Conservation (phyloP, 768 basidiomycete species). For the Suillus tomentosus region DNA sequence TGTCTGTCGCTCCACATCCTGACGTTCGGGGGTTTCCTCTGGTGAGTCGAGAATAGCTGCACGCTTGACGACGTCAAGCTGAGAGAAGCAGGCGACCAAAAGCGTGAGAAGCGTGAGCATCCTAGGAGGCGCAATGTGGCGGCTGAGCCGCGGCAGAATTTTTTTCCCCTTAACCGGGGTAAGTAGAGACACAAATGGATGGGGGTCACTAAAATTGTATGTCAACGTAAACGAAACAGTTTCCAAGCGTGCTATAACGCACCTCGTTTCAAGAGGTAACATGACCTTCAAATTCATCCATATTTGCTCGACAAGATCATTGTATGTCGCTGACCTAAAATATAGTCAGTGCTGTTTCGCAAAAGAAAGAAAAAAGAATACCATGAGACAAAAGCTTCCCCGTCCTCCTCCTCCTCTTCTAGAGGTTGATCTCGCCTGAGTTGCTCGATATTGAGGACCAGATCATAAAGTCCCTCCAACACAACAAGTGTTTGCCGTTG, state of each 20-base stretch:
- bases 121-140: constrained; percentile 76
- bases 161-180: constrained; percentile 90
- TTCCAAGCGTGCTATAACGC: constrained; percentile 14
- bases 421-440: constrained; percentile 75
- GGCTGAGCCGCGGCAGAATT: constrained; percentile 83
- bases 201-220: constrained; percentile 66
- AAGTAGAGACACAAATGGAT: constrained; percentile 94
- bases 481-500: constrained; percentile 76
- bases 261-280: constrained; percentile 94
- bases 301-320: constrained; percentile 61
- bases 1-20: constrained; percentile 84
- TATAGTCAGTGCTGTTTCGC: constrained; percentile 11
- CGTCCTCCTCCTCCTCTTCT: constrained; percentile 48
- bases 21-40: constrained; percentile 60
- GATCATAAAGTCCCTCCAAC: constrained; percentile 84
- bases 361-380: constrained; percentile 28
- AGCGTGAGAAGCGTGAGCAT: constrained; percentile 89
- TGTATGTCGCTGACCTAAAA: constrained; percentile 60
- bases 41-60: constrained; percentile 71
- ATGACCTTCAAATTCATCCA: constrained; percentile 87
- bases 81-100: constrained; percentile 90
- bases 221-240: background rate
- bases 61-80: constrained; percentile 86
- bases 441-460: constrained; percentile 84
- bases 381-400: constrained; percentile 48